A percentile compares a stretch with the other conserved stretches of the same genome.
These are phyloP conservation scores for Sherardia arvensis DNA, from an alignment of 257 asterid species.

Conservation along the genomic window DNA sequence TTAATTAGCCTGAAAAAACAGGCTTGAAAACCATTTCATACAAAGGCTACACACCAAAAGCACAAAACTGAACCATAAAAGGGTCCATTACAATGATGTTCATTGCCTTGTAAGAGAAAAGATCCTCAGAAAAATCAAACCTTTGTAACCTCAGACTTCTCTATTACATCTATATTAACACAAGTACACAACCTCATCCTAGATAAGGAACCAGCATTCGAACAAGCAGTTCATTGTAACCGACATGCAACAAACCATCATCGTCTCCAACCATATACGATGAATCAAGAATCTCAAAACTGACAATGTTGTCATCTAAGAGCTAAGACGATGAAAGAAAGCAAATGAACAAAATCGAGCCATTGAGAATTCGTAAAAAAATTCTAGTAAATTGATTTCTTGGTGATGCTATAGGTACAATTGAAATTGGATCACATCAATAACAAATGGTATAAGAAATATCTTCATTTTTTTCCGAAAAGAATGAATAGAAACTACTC, in stretches of 20 bases:
- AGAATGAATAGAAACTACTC: not conserved
- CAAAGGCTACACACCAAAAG: not conserved
- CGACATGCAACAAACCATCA: not conserved
- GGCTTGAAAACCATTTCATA: not conserved
- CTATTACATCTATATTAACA: too few species aligned
- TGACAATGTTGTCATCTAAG: too few species aligned
- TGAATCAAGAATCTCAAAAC: not conserved
- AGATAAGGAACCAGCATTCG: not conserved
- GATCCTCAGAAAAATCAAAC: not conserved
- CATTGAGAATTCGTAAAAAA: not conserved
- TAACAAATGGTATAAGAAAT: not conserved
- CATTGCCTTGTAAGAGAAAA: not conserved
- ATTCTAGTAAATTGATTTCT: conserved; percentile 1
- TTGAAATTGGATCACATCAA: not conserved
- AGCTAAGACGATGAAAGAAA: not conserved
- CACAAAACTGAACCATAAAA: too few species aligned
- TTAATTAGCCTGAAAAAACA: not conserved
- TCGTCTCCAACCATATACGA: not conserved
- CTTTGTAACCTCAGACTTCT: not conserved
- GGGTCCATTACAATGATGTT: not conserved
- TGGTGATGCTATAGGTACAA: conserved; percentile 2
- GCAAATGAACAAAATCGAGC: not conserved
- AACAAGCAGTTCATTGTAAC: not conserved
- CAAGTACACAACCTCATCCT: not conserved
- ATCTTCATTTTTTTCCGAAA: not conserved